These are phyloP conservation scores for Citrus reticulata DNA, from an alignment of 345 rosid genomes.

Conservation along the genomic window DNA sequence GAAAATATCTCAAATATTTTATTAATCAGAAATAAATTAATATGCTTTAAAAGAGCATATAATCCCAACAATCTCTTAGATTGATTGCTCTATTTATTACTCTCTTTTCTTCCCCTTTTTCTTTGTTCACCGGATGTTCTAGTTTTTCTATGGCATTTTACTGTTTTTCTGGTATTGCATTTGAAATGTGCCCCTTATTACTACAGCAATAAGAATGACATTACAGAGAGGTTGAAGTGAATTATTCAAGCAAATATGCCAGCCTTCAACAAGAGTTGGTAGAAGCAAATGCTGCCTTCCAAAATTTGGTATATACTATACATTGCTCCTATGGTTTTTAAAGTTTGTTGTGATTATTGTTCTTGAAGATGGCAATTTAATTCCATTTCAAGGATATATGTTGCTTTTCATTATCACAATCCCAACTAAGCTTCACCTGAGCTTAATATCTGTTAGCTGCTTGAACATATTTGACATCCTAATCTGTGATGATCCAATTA, in stretches of 20 bases:
- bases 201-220: slow-evolving; percentile 91
- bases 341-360: neutral
- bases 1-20: too few relatives aligned
- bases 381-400: neutral
- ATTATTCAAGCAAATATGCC: slow-evolving; percentile 73
- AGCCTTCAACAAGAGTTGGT: slow-evolving; percentile 45
- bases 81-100: slow-evolving; percentile 1
- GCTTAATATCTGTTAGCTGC: neutral
- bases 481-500: neutral
- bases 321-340: too few relatives aligned
- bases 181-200: slow-evolving; percentile 12
- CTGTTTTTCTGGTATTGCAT: neutral
- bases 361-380: neutral
- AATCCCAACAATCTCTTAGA: neutral
- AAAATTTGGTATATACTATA: slow-evolving; percentile 41
- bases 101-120: neutral
- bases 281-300: slow-evolving; percentile 42
- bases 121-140: slow-evolving; percentile 14
- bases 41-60: too few relatives aligned
- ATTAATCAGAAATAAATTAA: too few relatives aligned
- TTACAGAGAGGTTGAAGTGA: slow-evolving; percentile 74
- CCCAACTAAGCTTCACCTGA: neutral
- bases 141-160: slow-evolving; percentile 15
- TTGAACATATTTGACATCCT: neutral
- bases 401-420: neutral